A percentile compares a stretch with the other conserved stretches of the same genome.
Evolutionary conservation across 495 filamentous ascomycete species (phyloP).

Genomic region (Xylaria longipes): DNA sequence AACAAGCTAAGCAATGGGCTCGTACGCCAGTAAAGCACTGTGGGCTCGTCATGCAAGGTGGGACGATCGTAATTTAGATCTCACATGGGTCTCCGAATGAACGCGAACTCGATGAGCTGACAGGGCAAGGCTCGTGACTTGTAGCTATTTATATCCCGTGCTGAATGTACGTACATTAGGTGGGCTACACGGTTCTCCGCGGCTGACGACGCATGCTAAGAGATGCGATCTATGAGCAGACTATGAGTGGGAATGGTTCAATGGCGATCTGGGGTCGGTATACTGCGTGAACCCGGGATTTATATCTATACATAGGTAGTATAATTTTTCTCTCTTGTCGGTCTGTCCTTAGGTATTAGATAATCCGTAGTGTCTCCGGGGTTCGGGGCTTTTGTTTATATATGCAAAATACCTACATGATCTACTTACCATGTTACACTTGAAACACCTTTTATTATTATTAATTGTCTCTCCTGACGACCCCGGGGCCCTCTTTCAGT

Average conservation of each 20-base stretch:
- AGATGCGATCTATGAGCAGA: no score
- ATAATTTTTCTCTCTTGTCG: neutral
- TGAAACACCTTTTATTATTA: neutral
- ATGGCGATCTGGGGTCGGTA: neutral
- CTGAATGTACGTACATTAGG: neutral
- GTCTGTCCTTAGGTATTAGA: neutral
- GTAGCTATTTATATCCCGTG: conserved; percentile 14
- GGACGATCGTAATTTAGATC: conserved; percentile 17
- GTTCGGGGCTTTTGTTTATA: neutral
- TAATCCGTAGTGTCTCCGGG: neutral
- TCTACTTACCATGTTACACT: neutral
- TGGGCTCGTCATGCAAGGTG: conserved; percentile 15
- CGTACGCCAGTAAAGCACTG: neutral
- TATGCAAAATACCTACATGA: neutral
- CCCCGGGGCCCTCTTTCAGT: no score
- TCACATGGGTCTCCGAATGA: neutral
- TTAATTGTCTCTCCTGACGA: neutral
- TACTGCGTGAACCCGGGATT: neutral
- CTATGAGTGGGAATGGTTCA: no score
- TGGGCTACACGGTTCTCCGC: neutral
- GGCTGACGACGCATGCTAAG: neutral
- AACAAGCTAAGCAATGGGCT: neutral
- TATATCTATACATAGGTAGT: neutral
- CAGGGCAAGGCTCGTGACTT: conserved; percentile 7
- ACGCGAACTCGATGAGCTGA: neutral